Conservation (phyloP, 345 rosid genomes). For the Psidium friedrichsthalianum region DNA sequence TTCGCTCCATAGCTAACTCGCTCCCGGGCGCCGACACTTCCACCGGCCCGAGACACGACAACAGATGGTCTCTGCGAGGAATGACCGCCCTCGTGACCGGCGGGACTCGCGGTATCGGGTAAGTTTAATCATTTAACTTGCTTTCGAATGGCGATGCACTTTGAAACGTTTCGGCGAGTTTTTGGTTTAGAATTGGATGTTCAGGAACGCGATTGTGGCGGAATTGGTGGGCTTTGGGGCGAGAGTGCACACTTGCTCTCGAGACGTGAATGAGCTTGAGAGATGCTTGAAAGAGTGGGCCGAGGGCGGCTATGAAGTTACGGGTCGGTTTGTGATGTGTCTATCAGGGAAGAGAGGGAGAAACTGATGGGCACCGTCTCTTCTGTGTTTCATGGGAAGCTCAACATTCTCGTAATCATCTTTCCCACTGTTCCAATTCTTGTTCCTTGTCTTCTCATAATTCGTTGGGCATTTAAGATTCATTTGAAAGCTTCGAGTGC, state of each 20-base stretch:
- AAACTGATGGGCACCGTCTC: constrained; percentile 30
- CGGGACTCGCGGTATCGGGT: constrained; percentile 75
- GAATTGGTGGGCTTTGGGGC: constrained; percentile 69
- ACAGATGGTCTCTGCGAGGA: constrained; percentile 45
- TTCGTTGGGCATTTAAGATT: neutral
- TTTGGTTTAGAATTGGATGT: neutral
- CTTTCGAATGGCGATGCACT: neutral
- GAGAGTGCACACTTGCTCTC: constrained; percentile 56
- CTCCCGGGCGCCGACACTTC: neutral
- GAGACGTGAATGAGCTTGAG: constrained; percentile 39
- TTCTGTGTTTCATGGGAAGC: constrained; percentile 35
- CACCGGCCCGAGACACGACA: neutral
- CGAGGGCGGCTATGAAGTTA: constrained; percentile 23
- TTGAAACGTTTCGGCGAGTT: neutral
- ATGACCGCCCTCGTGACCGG: constrained; percentile 50
- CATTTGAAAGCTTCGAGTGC: neutral
- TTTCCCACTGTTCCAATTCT: neutral
- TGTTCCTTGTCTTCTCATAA: neutral
- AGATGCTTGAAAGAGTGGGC: constrained; percentile 38
- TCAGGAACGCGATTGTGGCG: constrained; percentile 66
- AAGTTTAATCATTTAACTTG: neutral
- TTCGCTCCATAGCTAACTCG: neutral
- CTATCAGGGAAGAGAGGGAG: constrained; percentile 24
- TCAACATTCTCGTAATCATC: constrained; percentile 46
- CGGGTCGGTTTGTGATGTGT: constrained; percentile 53